Evolutionary conservation across 2,329 filamentous ascomycete genomes (phyloP), one percentile per base, ranked within the genome.

Genomic region (Cytospora piceae): DNA sequence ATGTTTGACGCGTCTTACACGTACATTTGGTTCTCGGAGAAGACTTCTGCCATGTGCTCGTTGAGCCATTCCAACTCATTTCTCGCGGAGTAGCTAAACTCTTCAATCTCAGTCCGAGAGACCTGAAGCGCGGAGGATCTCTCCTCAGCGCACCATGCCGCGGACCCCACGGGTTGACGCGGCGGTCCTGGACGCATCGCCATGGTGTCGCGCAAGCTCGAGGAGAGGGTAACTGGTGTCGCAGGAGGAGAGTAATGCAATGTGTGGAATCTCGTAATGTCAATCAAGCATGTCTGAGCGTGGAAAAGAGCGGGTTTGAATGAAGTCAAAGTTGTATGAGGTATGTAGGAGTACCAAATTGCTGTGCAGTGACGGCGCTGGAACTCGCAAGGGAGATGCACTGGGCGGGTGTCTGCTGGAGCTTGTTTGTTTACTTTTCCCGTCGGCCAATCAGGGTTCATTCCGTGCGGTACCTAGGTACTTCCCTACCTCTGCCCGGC

Each of bases 41-140:
- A 96, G 73, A 99, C 92, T 69, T 96, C 93, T 58, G 88, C 87
- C 94, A 99, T 97, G 77, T 99, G 95, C 80, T 98, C 95, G 74
- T 99, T 98, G 72, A 99, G 83, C 95, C 95, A 99, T 76, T 98
- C 94, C 74, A 98, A 82, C 77, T 99, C 95, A 78, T 98, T 96
- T 66, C 92, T 88, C 68, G 92, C 94, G 34, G 93, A 93, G 79
- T 92, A 98, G 53, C 91, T 87, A 74, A 98, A 96, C 79, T 99
- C 96, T 71, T 98, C 94, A 63, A 92, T 86, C 77, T 98, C 95
- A 64, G 93, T 86, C 56, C 90, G 84, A 20, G 91, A 85, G 69
- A 97, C 88, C 70, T 91, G 86, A 63, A 88, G 81, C 17, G 92
- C 89, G 73, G 94, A 91, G 53, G 89, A 85, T 72, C 94, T 87